These are phyloP conservation scores for Fulvia fulva DNA, from an alignment of 2,329 filamentous ascomycete genomes.

Conservation along the genomic window DNA sequence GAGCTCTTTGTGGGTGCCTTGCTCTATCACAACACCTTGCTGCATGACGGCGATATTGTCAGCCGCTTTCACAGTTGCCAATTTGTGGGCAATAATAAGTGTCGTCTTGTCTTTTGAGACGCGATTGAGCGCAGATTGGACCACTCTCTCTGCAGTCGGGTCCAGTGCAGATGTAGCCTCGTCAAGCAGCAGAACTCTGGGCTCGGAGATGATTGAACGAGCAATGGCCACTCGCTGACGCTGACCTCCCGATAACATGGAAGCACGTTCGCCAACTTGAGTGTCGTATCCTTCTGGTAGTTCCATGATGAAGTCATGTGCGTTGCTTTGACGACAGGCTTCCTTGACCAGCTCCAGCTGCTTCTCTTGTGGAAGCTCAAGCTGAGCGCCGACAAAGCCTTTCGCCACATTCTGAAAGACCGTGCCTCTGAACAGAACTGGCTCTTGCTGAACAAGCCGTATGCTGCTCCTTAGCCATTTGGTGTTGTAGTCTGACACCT, in stretches of 20 bases:
- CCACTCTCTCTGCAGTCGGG: conserved; percentile 32
- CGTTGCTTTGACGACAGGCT: conserved; percentile 34
- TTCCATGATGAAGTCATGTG: conserved; percentile 36
- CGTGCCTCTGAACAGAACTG: conserved; percentile 34
- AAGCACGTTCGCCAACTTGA: conserved; percentile 33
- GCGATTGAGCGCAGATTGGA: conserved; percentile 33
- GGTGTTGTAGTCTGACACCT: conserved; percentile 29
- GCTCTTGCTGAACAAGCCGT: conserved; percentile 37
- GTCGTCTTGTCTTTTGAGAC: conserved; percentile 34
- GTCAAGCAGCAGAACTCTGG: conserved; percentile 34
- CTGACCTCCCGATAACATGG: conserved; percentile 35
- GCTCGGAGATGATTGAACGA: conserved; percentile 35
- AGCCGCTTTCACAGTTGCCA: conserved; percentile 42
- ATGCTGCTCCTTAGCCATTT: conserved; percentile 34
- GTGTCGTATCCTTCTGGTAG: conserved; percentile 36
- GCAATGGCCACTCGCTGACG: conserved; percentile 37
- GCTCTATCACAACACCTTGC: conserved; percentile 42
- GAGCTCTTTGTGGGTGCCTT: conserved; percentile 42
- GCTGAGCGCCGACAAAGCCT: conserved; percentile 37
- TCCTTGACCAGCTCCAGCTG: conserved; percentile 32
- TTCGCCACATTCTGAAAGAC: conserved; percentile 36
- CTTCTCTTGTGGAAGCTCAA: conserved; percentile 29
- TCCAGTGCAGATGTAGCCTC: conserved; percentile 39
- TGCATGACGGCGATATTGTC: conserved; percentile 46
- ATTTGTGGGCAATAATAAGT: conserved; percentile 42